Conservation (phyloP, 768 basidiomycete species). For the Xanthoconium purpureum region DNA sequence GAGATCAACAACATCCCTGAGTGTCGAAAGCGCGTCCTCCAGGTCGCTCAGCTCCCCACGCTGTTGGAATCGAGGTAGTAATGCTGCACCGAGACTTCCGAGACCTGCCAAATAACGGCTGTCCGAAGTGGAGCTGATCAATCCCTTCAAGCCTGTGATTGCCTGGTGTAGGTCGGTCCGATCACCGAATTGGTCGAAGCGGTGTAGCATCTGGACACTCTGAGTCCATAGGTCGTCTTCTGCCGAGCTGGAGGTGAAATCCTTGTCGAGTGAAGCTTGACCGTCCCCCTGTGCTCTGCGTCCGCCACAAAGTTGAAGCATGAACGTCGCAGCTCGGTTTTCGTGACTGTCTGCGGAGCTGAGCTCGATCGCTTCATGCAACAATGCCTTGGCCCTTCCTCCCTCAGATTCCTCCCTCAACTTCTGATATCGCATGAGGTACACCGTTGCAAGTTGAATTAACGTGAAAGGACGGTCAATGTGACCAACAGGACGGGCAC, state of each 20-base stretch:
- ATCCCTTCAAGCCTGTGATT: neutral
- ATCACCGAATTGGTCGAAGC: neutral
- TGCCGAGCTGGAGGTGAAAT: no score
- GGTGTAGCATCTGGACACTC: no score
- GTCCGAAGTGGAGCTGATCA: no score
- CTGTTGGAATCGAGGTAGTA: neutral
- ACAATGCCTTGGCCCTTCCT: neutral
- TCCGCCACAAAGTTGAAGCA: neutral
- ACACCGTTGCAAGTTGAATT: neutral
- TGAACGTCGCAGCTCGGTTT: neutral
- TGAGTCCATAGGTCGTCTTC: no score
- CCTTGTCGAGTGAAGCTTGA: no score
- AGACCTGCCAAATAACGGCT: no score
- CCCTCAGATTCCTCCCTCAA: neutral
- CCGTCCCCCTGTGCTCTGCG: no score
- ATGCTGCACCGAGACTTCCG: neutral
- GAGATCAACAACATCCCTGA: neutral
- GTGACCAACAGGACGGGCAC: neutral
- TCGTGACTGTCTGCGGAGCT: neutral
- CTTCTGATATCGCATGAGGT: neutral
- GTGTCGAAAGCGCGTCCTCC: no score
- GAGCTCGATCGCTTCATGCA: neutral
- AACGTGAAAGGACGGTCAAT: neutral
- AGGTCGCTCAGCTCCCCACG: neutral
- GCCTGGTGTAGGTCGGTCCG: neutral